phyloP scores from a whole-genome alignment of 345 rosid species.

The Gossypium raimondii region DNA sequence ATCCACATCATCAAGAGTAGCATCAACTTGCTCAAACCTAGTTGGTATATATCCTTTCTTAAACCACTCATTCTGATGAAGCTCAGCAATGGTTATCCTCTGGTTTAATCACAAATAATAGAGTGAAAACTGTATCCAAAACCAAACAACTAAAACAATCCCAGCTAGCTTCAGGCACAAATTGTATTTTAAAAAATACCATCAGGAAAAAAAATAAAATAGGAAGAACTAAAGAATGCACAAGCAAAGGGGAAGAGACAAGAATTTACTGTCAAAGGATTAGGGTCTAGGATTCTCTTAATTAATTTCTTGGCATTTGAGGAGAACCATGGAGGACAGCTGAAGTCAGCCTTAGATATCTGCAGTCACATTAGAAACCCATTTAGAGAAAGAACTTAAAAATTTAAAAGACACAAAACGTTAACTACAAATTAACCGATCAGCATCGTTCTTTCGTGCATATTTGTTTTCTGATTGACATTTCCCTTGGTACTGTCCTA shows the following conservation, averaged over 20 bases:
- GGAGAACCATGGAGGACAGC: constrained; percentile 96
- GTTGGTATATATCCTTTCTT: constrained; percentile 94
- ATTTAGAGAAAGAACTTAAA: background rate
- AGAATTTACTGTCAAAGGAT: constrained; percentile 65
- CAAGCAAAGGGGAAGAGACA: background rate
- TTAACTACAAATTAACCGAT: background rate
- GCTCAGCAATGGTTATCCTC: constrained; percentile 80
- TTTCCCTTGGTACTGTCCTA: background rate
- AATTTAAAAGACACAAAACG: background rate
- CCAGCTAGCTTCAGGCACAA: background rate
- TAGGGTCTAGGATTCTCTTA: constrained; percentile 87
- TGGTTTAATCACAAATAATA: constrained; percentile 41
- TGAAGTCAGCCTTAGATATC: constrained; percentile 94
- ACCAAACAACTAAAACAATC: background rate
- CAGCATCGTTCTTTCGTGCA: background rate
- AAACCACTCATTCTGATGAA: constrained; percentile 94
- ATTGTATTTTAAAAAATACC: background rate
- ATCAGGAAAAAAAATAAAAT: background rate
- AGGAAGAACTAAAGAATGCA: constrained; percentile 4
- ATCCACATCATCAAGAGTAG: constrained; percentile 81
- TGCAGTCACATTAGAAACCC: constrained; percentile 30
- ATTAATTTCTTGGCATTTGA: constrained; percentile 91
- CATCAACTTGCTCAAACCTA: constrained; percentile 68
- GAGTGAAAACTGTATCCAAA: constrained; percentile 11
- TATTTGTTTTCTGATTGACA: background rate